Percentiles rank a stretch among this genome's conserved stretches.
Evolutionary conservation across 2,329 filamentous ascomycete species (phyloP).

Genomic region (Dactylellina sp.): DNA sequence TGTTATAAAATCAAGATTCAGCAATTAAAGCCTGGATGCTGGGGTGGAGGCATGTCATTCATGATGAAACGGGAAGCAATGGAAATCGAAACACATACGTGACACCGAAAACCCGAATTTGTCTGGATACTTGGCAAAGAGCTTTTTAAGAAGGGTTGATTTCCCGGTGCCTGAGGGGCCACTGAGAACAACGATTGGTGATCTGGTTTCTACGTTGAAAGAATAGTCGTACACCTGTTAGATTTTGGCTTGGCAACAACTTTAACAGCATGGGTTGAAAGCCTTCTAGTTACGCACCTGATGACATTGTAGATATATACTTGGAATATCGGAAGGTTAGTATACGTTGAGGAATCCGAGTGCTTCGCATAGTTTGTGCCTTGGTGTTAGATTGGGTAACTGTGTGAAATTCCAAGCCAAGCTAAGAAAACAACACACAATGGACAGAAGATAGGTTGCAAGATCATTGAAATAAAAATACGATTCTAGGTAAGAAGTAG

Average conservation of each 20-base stretch:
- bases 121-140: constrained; percentile 75
- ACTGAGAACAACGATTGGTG: constrained; percentile 74
- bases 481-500: background rate
- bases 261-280: background rate
- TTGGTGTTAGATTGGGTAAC: background rate
- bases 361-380: constrained; percentile 13
- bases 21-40: background rate
- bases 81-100: constrained; percentile 57
- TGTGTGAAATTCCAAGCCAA: too few relatives aligned
- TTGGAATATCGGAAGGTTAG: constrained; percentile 3
- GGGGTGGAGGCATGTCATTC: background rate
- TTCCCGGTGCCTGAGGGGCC: constrained; percentile 85
- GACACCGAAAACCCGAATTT: constrained; percentile 73
- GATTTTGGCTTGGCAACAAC: background rate
- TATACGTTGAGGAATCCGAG: constrained; percentile 1
- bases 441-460: too few relatives aligned
- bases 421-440: too few relatives aligned
- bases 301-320: constrained; percentile 32
- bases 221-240: constrained; percentile 3
- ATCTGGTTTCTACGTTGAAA: constrained; percentile 36
- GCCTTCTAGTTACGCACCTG: constrained; percentile 12
- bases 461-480: background rate
- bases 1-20: constrained; percentile 61
- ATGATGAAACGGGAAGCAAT: background rate
- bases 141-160: constrained; percentile 79